Percentiles rank a stretch among this genome's conserved stretches.
These are phyloP conservation scores for Glycine tomentella DNA, from an alignment of 306 rosid genomes.

Conservation along the genomic window DNA sequence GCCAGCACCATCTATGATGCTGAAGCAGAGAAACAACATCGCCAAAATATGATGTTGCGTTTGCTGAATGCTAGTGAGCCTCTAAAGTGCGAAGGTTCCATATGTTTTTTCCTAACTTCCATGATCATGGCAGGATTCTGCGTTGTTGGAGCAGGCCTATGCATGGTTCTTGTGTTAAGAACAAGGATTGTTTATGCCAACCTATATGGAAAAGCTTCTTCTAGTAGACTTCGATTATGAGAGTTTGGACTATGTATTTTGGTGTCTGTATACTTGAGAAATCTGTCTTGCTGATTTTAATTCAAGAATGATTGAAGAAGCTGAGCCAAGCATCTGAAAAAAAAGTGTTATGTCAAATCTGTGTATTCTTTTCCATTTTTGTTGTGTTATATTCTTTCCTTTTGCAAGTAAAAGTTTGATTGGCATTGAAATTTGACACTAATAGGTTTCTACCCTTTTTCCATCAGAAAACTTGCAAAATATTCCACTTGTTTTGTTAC, in stretches of 20 bases:
- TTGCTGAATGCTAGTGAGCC: constrained; percentile 40
- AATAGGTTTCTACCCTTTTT: background rate
- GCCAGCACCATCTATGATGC: constrained; percentile 83
- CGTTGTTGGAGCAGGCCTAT: constrained; percentile 61
- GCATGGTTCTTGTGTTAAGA: constrained; percentile 79
- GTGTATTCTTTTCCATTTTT: constrained; percentile 30
- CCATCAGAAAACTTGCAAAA: background rate
- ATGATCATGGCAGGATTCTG: constrained; percentile 78
- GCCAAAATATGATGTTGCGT: background rate
- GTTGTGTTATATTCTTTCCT: constrained; percentile 30
- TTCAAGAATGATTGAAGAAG: constrained; percentile 26
- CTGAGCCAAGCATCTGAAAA: constrained; percentile 28
- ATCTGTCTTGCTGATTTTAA: constrained; percentile 27
- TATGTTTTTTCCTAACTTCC: constrained; percentile 84
- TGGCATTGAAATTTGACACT: background rate
- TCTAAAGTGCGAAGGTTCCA: constrained; percentile 67
- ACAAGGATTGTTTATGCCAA: constrained; percentile 76
- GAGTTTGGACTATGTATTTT: constrained; percentile 32
- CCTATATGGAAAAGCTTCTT: constrained; percentile 73
- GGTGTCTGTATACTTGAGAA: constrained; percentile 14
- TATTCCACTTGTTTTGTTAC: constrained; percentile 23
- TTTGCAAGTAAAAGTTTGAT: constrained; percentile 18
- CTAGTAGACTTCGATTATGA: constrained; percentile 35
- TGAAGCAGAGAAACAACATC: constrained; percentile 82
- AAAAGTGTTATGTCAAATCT: constrained; percentile 20